Evolutionary conservation across 169 alveolate genomes (phyloP), one percentile per base, ranked within the genome.

Genomic region (Perkinsus chesapeaki): DNA sequence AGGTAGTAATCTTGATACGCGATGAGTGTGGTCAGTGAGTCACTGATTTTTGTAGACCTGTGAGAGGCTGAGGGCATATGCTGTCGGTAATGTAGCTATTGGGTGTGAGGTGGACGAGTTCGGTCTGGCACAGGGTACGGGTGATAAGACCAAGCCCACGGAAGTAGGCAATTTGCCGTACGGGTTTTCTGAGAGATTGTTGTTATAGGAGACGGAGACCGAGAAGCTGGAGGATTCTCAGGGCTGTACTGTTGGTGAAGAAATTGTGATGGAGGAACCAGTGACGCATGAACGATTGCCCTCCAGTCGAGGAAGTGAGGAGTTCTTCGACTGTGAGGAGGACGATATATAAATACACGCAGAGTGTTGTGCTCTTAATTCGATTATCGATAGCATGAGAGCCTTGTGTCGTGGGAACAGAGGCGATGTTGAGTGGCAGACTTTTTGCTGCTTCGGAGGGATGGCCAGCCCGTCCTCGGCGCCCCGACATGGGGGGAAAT

Each of bases 401-500:
- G 82, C 31, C 82, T 43, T 43, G 23, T 43, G 23, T 43, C 23
- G 5, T 43, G 60, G 23, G 60, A n/a, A n/a, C n/a, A n/a, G n/a
- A n/a, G n/a, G n/a, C n/a, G n/a, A n/a, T n/a, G n/a, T n/a, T n/a
- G n/a, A n/a, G n/a, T n/a, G n/a, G n/a, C n/a, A n/a, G n/a, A n/a
- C 27, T 60, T 27, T 16, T 16, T 16, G 3, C 27, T 0, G 7
- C 82, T 12, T 23, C 31, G 37, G 82, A 20, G 82, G 82, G 27
- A 60, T 60, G 82, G 82, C 82, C 82, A 60, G 82, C 23, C 82
- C 82, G 3, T 34, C 82, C 37, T 60, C 82, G 82, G 82, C 82
- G 12, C 82, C 82, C 31, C 82, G 82, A 20, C 82, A 60, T 60
- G 82, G 82, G 82, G 82, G 82, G 34, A 96, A 98, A 94, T 97